These are phyloP conservation scores for Penicillium sp. DNA, from an alignment of 2,329 filamentous ascomycete species.

Conservation along the genomic window DNA sequence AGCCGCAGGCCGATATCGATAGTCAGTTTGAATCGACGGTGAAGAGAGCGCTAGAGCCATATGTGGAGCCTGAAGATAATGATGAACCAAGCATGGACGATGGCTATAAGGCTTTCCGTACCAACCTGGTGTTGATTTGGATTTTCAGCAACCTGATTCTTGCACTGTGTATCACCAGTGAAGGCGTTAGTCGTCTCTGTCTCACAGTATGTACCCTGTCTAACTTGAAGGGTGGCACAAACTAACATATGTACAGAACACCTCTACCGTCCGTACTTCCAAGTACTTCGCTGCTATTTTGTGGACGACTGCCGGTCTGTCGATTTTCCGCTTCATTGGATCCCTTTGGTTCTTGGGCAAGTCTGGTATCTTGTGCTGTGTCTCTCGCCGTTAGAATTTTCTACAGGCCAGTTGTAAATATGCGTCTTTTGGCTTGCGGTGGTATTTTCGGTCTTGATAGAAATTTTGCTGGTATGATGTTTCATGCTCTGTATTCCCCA, in stretches of 20 bases:
- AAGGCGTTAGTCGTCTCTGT: constrained; percentile 76
- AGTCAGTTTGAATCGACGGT: constrained; percentile 93
- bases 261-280: constrained; percentile 69
- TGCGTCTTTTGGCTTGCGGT: neutral
- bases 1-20: constrained; percentile 95
- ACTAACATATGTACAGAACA: constrained; percentile 46
- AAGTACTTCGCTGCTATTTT: constrained; percentile 87
- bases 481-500: constrained; percentile 4
- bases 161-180: constrained; percentile 79
- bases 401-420: constrained; percentile 5
- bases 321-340: constrained; percentile 81
- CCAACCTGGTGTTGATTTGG: constrained; percentile 84
- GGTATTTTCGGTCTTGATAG: neutral
- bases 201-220: constrained; percentile 66
- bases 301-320: constrained; percentile 79
- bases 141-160: constrained; percentile 88
- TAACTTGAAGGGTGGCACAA: neutral
- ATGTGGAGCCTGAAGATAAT: constrained; percentile 67
- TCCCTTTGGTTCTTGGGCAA: constrained; percentile 90
- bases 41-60: constrained; percentile 83
- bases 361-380: constrained; percentile 93
- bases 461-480: neutral
- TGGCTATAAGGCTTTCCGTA: constrained; percentile 98
- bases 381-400: constrained; percentile 64
- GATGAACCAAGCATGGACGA: constrained; percentile 88